These are phyloP conservation scores for Pisolithus marmoratus DNA, from an alignment of 768 basidiomycete species.

Conservation along the genomic window DNA sequence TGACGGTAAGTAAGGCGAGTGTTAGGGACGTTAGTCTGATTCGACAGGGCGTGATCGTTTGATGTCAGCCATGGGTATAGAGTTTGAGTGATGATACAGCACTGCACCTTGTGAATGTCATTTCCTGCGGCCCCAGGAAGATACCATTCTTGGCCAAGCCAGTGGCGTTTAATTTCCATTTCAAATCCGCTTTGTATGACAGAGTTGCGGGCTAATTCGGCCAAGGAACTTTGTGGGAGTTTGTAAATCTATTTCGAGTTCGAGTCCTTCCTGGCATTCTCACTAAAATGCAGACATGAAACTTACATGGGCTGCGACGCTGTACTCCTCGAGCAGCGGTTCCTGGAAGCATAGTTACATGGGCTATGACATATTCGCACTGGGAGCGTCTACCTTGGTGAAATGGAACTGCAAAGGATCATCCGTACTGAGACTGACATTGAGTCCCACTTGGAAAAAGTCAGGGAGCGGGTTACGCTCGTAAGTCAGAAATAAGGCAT, in stretches of 20 bases:
- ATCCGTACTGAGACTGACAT: slow-evolving; percentile 94
- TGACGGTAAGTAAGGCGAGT: slow-evolving; percentile 88
- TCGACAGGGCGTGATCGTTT: neutral
- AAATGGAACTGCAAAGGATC: slow-evolving; percentile 97
- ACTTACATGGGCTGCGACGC: slow-evolving; percentile 90
- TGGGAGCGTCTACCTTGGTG: slow-evolving; percentile 65
- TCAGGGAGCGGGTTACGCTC: slow-evolving; percentile 96
- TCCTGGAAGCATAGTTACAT: slow-evolving; percentile 45
- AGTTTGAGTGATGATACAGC: neutral
- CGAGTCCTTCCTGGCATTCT: neutral
- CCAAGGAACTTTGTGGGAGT: slow-evolving; percentile 87
- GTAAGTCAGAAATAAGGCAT: slow-evolving; percentile 93
- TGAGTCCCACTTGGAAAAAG: slow-evolving; percentile 94
- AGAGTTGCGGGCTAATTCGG: slow-evolving; percentile 98
- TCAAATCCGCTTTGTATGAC: slow-evolving; percentile 96
- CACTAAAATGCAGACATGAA: neutral
- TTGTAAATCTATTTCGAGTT: slow-evolving; percentile 98
- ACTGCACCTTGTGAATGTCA: slow-evolving; percentile 84
- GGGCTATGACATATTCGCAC: neutral
- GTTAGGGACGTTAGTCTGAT: slow-evolving; percentile 94
- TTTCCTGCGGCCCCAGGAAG: slow-evolving; percentile 90
- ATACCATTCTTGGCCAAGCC: slow-evolving; percentile 93
- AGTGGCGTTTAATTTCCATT: slow-evolving; percentile 95
- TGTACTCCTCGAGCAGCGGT: slow-evolving; percentile 93
- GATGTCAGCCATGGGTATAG: slow-evolving; percentile 4